These are phyloP conservation scores for Torulaspora delbrueckii DNA, from an alignment of 805 yeast species.

Conservation along the genomic window DNA sequence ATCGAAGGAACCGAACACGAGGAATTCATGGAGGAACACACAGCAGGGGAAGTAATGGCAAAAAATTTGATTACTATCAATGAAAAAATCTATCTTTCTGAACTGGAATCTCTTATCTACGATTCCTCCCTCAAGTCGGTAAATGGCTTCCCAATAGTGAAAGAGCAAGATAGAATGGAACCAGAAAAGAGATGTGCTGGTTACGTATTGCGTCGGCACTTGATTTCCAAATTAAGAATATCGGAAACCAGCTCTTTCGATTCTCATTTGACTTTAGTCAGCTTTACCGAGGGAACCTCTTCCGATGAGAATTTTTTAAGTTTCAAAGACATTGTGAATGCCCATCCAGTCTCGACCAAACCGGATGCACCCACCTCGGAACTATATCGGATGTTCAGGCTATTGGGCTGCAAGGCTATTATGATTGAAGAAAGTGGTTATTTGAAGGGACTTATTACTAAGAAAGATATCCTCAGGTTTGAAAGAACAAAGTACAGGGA, in stretches of 20 bases:
- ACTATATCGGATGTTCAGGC: slow-evolving; percentile 62
- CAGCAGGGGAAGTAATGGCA: slow-evolving; percentile 61
- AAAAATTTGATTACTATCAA: slow-evolving; percentile 26
- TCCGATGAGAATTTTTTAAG: slow-evolving; percentile 29
- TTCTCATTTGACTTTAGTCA: slow-evolving; percentile 15
- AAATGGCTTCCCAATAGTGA: slow-evolving; percentile 53
- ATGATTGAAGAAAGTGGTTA: slow-evolving; percentile 59
- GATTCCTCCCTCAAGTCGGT: slow-evolving; percentile 32
- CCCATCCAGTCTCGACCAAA: slow-evolving; percentile 59
- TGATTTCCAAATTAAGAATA: slow-evolving; percentile 21
- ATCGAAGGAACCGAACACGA: slow-evolving; percentile 60
- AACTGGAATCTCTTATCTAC: slow-evolving; percentile 24
- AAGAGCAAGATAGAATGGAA: slow-evolving; percentile 35
- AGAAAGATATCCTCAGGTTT: slow-evolving; percentile 74
- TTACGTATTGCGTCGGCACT: slow-evolving; percentile 25
- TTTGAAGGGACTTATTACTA: slow-evolving; percentile 70
- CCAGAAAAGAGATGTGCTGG: slow-evolving; percentile 39
- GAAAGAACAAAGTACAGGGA: slow-evolving; percentile 38
- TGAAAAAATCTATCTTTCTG: slow-evolving; percentile 27
- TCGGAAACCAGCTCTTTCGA: slow-evolving; percentile 14
- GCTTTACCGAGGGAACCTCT: slow-evolving; percentile 5
- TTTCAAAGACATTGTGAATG: slow-evolving; percentile 35
- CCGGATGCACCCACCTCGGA: slow-evolving; percentile 53
- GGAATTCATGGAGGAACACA: slow-evolving; percentile 43
- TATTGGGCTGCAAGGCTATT: slow-evolving; percentile 74